phyloP scores from a whole-genome alignment of 495 filamentous ascomycete genomes.

The Podospora bellae-mahoneyi region DNA sequence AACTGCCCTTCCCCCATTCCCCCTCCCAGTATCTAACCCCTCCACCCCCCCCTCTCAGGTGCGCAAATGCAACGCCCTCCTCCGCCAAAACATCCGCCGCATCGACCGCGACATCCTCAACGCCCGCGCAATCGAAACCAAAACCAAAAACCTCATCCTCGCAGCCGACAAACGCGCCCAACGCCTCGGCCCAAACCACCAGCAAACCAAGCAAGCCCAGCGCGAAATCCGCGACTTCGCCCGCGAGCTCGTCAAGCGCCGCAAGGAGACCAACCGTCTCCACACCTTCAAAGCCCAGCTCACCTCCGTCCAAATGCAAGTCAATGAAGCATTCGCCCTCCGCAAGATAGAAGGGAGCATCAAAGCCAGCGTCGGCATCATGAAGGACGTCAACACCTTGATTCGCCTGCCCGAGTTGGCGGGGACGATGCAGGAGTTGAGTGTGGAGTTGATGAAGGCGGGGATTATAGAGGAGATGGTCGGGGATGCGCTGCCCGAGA shows the following conservation, averaged over 20 bases:
- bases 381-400: slow-evolving; percentile 92
- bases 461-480: slow-evolving; percentile 99
- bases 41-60: slow-evolving; percentile 58
- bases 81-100: slow-evolving; percentile 87
- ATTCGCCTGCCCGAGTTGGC: slow-evolving; percentile 82
- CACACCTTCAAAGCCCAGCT: slow-evolving; percentile 87
- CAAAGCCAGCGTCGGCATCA: slow-evolving; percentile 79
- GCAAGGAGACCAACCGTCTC: slow-evolving; percentile 69
- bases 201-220: slow-evolving; percentile 69
- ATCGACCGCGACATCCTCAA: slow-evolving; percentile 87
- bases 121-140: slow-evolving; percentile 70
- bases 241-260: slow-evolving; percentile 77
- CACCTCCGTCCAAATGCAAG: slow-evolving; percentile 94
- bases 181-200: slow-evolving; percentile 54
- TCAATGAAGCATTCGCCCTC: slow-evolving; percentile 92
- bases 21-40: slow-evolving; percentile 1
- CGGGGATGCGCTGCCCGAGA: slow-evolving; percentile 74
- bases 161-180: slow-evolving; percentile 73
- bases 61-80: slow-evolving; percentile 91
- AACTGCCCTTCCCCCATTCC: not conserved
- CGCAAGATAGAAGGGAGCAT: slow-evolving; percentile 96
- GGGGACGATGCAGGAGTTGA: slow-evolving; percentile 85
- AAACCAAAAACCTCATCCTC: slow-evolving; percentile 82
- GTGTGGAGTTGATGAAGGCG: slow-evolving; percentile 82
- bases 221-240: slow-evolving; percentile 83